Conservation (phyloP, 31 red algal genomes). For the Bonnemaisonia californica region DNA sequence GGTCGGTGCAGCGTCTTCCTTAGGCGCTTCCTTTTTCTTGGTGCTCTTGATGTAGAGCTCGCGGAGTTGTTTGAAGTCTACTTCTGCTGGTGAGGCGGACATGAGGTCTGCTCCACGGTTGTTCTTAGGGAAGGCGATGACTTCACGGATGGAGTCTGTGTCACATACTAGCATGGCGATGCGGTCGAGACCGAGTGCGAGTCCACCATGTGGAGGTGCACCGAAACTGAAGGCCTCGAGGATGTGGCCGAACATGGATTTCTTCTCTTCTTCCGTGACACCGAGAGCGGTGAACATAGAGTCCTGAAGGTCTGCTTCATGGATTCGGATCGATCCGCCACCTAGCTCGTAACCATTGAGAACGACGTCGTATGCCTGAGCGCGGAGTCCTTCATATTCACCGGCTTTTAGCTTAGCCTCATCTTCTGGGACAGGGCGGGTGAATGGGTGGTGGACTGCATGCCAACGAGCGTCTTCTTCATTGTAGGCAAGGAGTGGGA, state of each 20-base stretch:
- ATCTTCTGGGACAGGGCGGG: slow-evolving; percentile 30
- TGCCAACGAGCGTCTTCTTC: slow-evolving; percentile 18
- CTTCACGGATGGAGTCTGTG: slow-evolving; percentile 45
- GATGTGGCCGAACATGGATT: slow-evolving; percentile 54
- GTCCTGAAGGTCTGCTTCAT: slow-evolving; percentile 36
- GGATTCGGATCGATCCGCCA: slow-evolving; percentile 65
- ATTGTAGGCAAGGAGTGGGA: slow-evolving; percentile 66
- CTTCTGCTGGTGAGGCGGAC: slow-evolving; percentile 29
- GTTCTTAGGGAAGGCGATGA: slow-evolving; percentile 70
- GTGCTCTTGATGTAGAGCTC: neutral
- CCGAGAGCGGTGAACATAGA: slow-evolving; percentile 23
- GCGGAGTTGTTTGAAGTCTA: neutral
- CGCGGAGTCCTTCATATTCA: neutral
- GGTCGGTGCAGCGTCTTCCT: no score
- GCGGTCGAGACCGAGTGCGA: slow-evolving; percentile 69
- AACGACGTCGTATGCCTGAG: slow-evolving; percentile 61
- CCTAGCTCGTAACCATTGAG: slow-evolving; percentile 66
- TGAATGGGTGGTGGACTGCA: slow-evolving; percentile 70
- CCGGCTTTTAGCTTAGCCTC: neutral
- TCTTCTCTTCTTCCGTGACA: slow-evolving; percentile 8
- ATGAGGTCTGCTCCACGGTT: slow-evolving; percentile 53
- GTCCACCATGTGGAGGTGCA: slow-evolving; percentile 63
- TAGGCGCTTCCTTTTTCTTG: no score
- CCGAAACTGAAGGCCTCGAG: slow-evolving; percentile 51
- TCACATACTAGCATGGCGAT: slow-evolving; percentile 24